Evolutionary conservation across 192 early-diverging fungal genomes (phyloP).

Genomic region (Coemansia sp.): DNA sequence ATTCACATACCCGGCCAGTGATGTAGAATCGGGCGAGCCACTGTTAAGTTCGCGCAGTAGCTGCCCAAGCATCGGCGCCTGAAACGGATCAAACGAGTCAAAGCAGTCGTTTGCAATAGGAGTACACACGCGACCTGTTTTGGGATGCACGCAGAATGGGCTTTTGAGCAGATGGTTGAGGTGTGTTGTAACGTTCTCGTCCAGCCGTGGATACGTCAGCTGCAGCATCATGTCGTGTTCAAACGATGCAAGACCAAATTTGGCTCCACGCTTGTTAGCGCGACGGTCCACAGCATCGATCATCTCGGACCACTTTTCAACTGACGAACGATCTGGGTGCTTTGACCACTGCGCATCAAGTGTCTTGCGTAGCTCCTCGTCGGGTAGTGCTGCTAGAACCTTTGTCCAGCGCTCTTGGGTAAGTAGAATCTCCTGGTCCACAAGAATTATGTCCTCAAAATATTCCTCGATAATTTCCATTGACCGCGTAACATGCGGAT

Average conservation of each 20-base stretch:
- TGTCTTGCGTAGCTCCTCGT: constrained; percentile 56
- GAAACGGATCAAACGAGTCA: constrained; percentile 79
- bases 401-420: constrained; percentile 68
- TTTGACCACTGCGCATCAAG: constrained; percentile 46
- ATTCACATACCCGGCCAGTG: constrained; percentile 59
- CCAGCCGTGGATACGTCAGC: constrained; percentile 88
- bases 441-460: constrained; percentile 70
- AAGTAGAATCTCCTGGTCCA: constrained; percentile 69
- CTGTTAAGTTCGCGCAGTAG: constrained; percentile 66
- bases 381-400: constrained; percentile 72
- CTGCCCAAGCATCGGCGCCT: constrained; percentile 68
- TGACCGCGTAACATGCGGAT: constrained; percentile 63
- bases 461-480: constrained; percentile 63
- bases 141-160: constrained; percentile 97
- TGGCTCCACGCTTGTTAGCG: constrained; percentile 34
- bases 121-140: constrained; percentile 93
- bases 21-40: constrained; percentile 48
- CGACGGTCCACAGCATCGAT: constrained; percentile 39
- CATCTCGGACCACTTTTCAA: constrained; percentile 52
- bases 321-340: constrained; percentile 32
- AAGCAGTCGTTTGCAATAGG: constrained; percentile 77
- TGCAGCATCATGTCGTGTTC: constrained; percentile 82
- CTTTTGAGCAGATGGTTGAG: constrained; percentile 95
- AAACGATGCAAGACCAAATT: constrained; percentile 36
- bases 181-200: constrained; percentile 85